Evolutionary conservation across 2,329 filamentous ascomycete genomes (phyloP), one percentile per base, ranked within the genome.

Genomic region (Penicillium sp.): DNA sequence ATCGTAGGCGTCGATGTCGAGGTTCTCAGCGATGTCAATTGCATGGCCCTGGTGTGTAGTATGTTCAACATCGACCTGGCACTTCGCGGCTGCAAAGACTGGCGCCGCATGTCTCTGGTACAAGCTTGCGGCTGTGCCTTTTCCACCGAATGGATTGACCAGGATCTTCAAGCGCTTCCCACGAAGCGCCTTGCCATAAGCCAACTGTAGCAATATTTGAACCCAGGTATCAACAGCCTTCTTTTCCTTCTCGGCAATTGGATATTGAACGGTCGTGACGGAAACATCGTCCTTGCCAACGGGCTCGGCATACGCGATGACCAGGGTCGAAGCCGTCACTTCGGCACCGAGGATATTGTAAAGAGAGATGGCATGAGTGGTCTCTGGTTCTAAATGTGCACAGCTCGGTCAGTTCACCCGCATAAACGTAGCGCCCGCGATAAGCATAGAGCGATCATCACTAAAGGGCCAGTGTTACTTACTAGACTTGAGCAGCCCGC

Each of bases 71-170:
- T 95, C 88, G 21, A 96, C 72, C 39, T 82, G 75, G 78, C 93
- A 94, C 48, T 84, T 81, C 1, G 94, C 92, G 0, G 92, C 92
- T 14, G 87, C 84, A 57, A 99, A 86, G 32, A 99, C 82, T 8
- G 93, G 92, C 66, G 88, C 86, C 43, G 92, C 88, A 59, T 93
- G 82, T 42, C 81, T 82, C 53, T 86, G 77, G 82, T 92, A 97
- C 59, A 86, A 81, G 67, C 85, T 88, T 57, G 83, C 76, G 1
- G 92, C 93, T 39, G 78, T 77, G 14, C 93, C 93, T 40, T 91
- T 89, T 0, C 94, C 94, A 13, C 92, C 90, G 65, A 92, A 88
- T 0, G 94, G 94, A 72, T 99, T 99, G 57, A 99, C 82, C 41
- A 97, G 78, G 11, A 97, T 86, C 71, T 94, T 96, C 58, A 94